Evolutionary conservation across 495 filamentous ascomycete genomes (phyloP).

Genomic region (Aeminium ludgeri): DNA sequence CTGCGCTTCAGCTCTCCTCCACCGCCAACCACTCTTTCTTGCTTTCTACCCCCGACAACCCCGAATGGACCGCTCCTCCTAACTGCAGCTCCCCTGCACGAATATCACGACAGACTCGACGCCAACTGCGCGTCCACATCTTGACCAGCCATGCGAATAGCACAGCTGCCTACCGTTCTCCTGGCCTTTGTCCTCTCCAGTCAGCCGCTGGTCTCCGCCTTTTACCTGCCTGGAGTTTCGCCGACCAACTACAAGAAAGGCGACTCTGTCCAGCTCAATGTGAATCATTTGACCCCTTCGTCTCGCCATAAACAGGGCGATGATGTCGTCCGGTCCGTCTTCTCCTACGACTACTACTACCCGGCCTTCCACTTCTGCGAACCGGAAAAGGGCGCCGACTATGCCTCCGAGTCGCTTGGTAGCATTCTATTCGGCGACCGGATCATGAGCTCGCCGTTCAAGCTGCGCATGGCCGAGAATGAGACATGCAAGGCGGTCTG

Average conservation of each 20-base stretch:
- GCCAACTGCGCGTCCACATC: too few relatives aligned
- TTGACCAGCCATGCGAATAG: conserved; percentile 4
- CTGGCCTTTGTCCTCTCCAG: conserved; percentile 20
- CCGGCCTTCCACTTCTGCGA: conserved; percentile 70
- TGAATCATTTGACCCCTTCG: conserved; percentile 80
- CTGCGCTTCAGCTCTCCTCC: too few relatives aligned
- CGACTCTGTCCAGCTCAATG: conserved; percentile 69
- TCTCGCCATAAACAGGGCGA: conserved; percentile 56
- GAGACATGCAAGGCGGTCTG: conserved; percentile 75
- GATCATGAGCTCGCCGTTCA: conserved; percentile 80
- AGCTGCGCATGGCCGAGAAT: conserved; percentile 68
- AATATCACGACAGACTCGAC: too few relatives aligned
- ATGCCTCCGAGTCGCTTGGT: conserved; percentile 73
- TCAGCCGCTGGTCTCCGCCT: conserved; percentile 43
- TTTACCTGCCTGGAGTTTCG: conserved; percentile 92
- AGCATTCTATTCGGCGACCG: conserved; percentile 95
- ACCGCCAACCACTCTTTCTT: too few relatives aligned
- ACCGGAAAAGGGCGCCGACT: conserved; percentile 53
- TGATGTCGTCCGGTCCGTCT: conserved; percentile 67
- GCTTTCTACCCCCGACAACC: too few relatives aligned
- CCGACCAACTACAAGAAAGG: conserved; percentile 72
- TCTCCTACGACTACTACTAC: conserved; percentile 92
- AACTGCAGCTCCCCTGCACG: too few relatives aligned
- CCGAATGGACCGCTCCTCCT: too few relatives aligned
- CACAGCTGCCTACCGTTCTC: conserved; percentile 1